Evolutionary conservation across 257 asterid species (phyloP).

Genomic region (Solanum megistacrolobum): DNA sequence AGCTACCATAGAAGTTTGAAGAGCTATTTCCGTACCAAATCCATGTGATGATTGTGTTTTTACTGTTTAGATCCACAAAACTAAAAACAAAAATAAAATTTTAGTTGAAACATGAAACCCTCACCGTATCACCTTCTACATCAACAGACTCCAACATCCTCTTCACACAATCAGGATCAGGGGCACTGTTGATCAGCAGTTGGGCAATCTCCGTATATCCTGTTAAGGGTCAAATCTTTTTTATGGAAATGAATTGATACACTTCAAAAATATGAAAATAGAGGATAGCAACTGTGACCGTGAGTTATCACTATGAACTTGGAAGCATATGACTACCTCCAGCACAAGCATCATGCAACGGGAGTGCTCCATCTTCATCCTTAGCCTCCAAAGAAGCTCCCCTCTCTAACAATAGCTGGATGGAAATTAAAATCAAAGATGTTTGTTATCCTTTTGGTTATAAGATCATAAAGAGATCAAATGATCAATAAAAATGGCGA

Average conservation of each 20-base stretch:
- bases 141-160: constrained; percentile 67
- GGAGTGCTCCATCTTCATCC: constrained; percentile 78
- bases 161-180: constrained; percentile 36
- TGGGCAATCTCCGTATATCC: constrained; percentile 60
- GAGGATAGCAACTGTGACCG: not conserved
- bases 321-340: constrained; percentile 37
- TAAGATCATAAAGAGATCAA: not conserved
- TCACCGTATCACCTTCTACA: constrained; percentile 76
- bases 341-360: constrained; percentile 89
- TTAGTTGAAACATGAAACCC: not conserved
- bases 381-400: constrained; percentile 62
- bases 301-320: not conserved
- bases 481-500: not conserved
- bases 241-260: not conserved
- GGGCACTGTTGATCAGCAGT: constrained; percentile 36
- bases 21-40: not conserved
- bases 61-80: not conserved
- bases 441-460: not conserved
- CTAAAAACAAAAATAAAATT: not conserved
- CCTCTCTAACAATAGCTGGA: constrained; percentile 63
- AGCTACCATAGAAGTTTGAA: not conserved
- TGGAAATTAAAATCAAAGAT: not conserved
- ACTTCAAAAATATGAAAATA: not conserved
- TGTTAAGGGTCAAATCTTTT: constrained; percentile 7
- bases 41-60: not conserved